Evolutionary conservation across 495 filamentous ascomycete genomes (phyloP).

Genomic region (Annulohypoxylon moriforme): DNA sequence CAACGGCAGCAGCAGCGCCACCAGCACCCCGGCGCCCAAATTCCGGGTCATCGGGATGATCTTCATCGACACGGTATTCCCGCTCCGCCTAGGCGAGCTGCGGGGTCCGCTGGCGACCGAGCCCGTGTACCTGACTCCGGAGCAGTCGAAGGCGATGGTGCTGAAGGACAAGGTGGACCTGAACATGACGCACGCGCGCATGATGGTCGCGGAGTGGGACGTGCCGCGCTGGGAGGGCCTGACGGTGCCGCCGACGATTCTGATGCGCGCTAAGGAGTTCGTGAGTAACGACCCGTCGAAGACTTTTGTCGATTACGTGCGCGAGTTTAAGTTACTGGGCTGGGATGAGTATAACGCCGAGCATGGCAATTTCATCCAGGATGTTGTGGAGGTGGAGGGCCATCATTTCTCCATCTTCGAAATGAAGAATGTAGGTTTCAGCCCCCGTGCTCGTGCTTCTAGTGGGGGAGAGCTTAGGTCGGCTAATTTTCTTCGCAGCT

Average conservation of each 20-base stretch:
- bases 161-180: conserved; percentile 52
- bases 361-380: conserved; percentile 47
- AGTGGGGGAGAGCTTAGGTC: neutral
- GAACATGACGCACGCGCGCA: conserved; percentile 51
- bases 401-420: conserved; percentile 60
- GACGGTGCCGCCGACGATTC: conserved; percentile 47
- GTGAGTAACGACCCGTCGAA: conserved; percentile 42
- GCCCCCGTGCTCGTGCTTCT: neutral
- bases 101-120: conserved; percentile 12
- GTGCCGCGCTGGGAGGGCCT: conserved; percentile 49
- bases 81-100: conserved; percentile 30
- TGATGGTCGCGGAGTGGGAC: conserved; percentile 54
- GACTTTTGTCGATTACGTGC: conserved; percentile 51
- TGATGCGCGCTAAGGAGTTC: conserved; percentile 52
- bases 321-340: conserved; percentile 50
- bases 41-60: conserved; percentile 55
- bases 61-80: conserved; percentile 59
- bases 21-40: conserved; percentile 26
- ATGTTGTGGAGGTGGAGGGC: conserved; percentile 53
- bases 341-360: conserved; percentile 52
- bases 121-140: conserved; percentile 40
- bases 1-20: neutral
- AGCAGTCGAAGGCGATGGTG: conserved; percentile 49
- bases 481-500: conserved; percentile 29
- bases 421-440: conserved; percentile 39